Base-by-base conservation (phyloP, 495 filamentous ascomycete genomes). In the Penicillium argentinense region DNA sequence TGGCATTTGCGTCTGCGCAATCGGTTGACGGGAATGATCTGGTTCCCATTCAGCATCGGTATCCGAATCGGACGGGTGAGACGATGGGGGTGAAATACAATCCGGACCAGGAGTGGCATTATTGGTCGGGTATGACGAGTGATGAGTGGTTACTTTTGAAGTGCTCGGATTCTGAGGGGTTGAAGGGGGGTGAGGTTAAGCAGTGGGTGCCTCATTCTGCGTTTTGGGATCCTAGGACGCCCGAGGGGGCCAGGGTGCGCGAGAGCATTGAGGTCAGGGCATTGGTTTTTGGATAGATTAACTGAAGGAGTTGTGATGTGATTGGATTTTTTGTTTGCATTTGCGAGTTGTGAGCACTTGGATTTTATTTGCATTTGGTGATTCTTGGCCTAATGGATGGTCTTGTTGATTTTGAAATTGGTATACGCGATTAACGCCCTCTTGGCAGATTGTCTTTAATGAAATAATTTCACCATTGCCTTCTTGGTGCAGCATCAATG, bases 181-280 rank as follows among this genome's bases (percentile, higher is more conserved):
- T 36, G 13, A 81, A 71, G 34, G 76, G 84, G 56, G 70, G 70
- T 16, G 79, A 77, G 9, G 69, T 77, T 16, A 83, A 79, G 23
- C 83, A 84, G 4, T 71, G 88, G 53, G 80, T 87, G 42, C 84
- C 90, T 26, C 90, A 96, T 75, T 82, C 83, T 9, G 90, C 89
- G 19, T 96, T 96, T 73, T 69, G 70, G 42, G 85, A 95, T 68
- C 81, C 82, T 22, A 73, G 80, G 56, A 87, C 83, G 12, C 73
- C 76, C 21, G 66, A 73, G 23, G 85, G 76, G 18, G 82, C 75
- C 11, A 74, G 74, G 57, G 68, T 67, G 13, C 74, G 85, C 60
- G 87, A 93, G 76, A 95, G 89, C 63, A 92, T 96, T 65, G 89
- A 95, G 65, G 86, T 95, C 13, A 75, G 88, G 60, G 85, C 89